These are phyloP conservation scores for Pseudogymnoascus sp. DNA, from an alignment of 2,329 filamentous ascomycete genomes.

Conservation along the genomic window DNA sequence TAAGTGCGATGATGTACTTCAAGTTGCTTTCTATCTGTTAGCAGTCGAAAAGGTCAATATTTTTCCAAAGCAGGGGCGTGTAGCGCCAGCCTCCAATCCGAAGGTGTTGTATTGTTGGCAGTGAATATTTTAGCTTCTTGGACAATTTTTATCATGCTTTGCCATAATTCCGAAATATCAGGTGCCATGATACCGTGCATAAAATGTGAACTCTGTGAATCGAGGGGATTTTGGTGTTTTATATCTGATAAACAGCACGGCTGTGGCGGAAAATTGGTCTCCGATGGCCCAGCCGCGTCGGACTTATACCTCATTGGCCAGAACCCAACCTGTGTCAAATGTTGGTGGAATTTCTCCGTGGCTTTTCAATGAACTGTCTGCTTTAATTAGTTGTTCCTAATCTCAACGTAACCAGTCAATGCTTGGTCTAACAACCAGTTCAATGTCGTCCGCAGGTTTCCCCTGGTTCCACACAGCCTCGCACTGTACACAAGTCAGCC, in stretches of 20 bases:
- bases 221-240: background rate
- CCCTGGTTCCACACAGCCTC: background rate
- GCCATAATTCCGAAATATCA: background rate
- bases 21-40: background rate
- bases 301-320: constrained; percentile 2
- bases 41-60: background rate
- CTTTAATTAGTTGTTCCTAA: background rate
- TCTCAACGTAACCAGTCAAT: background rate
- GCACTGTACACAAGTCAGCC: background rate
- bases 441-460: background rate
- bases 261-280: background rate
- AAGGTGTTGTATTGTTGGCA: background rate
- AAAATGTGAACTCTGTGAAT: background rate
- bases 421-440: background rate
- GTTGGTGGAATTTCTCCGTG: background rate
- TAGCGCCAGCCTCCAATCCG: background rate
- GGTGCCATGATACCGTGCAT: background rate
- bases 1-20: constrained; percentile 5
- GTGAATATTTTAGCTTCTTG: constrained; percentile 11
- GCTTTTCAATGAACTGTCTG: background rate
- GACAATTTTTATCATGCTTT: background rate
- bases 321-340: background rate
- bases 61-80: background rate
- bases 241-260: background rate
- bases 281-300: background rate